Evolutionary conservation across 1,284 basidiomycete genomes (phyloP), one percentile per base, ranked within the genome.

Genomic region (Hypsizygus ulmarius): DNA sequence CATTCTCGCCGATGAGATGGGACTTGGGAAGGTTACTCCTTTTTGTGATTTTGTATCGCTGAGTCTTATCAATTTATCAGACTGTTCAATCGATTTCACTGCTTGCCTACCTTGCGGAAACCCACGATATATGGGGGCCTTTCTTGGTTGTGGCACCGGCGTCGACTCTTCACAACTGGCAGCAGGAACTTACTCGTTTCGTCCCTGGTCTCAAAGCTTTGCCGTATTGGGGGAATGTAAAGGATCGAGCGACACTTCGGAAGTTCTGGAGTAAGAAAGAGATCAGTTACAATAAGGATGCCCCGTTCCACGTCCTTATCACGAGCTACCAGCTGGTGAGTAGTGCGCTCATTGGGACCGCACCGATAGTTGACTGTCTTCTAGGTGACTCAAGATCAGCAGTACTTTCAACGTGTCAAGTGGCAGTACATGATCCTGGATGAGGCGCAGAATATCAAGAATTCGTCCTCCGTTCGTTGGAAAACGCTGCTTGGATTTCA

Each of bases 401-500:
- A 97, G 64, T 98, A 99, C 70, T 97, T 99, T 69, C 91, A 97
- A 65, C 82, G 90, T 30, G 87, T 99, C 60, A 97, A 95, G 64
- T 99, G 97, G 97, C 97, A 99, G 72, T 99, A 99, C 66, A 99
- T 99, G 97, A 85, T 99, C 50, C 78, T 99, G 10, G 97, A 99
- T 63, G 97, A 99, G 69, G 97, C 97, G 8, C 97, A 99, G 69
- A 98, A 98, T 50, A 99, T 99, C 79, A 99, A 99, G 77, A 97
- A 95, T 60, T 94, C 96, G 9, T 85, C 88, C n/a, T 95, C 91
- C 68, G 91, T 91, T 19, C 82, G 97, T 40, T 99, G 97, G 97
- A 99, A 98, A 72, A 97, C 96, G 7, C 74, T 99, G 14, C 81
- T 99, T 30, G 90, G 93, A 14, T 93, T 99, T 70, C 92, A 96